Base-by-base conservation (phyloP, 129 eudicot genomes). In the Gnaphalium uliginosum region DNA sequence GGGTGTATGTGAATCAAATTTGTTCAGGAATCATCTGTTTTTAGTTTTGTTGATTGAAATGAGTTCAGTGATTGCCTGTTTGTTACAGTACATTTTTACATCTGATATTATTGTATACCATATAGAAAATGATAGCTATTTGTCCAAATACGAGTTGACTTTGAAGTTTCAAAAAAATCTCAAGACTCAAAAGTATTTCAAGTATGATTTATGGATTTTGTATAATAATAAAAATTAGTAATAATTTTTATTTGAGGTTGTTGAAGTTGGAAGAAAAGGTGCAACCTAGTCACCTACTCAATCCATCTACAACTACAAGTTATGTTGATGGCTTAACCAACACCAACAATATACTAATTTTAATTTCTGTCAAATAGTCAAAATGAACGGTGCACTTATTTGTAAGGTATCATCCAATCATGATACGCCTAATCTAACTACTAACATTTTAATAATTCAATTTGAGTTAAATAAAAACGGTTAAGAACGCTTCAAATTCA, bases 291-390 rank as follows among this genome's bases (percentile, higher is more conserved):
- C 25, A 73, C 59, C 27, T 66, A n/a, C 68, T 72, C 21, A 23
- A n/a, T 21, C 22, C 18, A 65, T 19, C 66, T 53, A 66, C 37
- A 66, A 53, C 53, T 32, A 8, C 43, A 77, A 67, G 75, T 68
- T 56, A 77, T 68, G 75, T 77, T 77, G 81, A 77, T 68, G 37
- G 73, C 24, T 39, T 35, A 77, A 68, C 81, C 48, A 68, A 68
- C 81, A 56, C 68, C 75, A 77, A 77, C 68, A 56, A 56, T 33
- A 66, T 66, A 30, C 19, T 50, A 56, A 7, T 58, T 8, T 30
- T 23, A 62, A 4, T 10, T 59, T 7, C 15, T 23, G 13, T 23
- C 67, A 5, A 13, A 53, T 37, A 37, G 46, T 9, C 46, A 37
- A 39, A 39, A 39, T 39, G 11, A 37, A 37, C 43, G 0, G 0